These are phyloP conservation scores for Tillandsia fasciculata DNA, from an alignment of 176 grass and related monocot genomes.

Conservation along the genomic window DNA sequence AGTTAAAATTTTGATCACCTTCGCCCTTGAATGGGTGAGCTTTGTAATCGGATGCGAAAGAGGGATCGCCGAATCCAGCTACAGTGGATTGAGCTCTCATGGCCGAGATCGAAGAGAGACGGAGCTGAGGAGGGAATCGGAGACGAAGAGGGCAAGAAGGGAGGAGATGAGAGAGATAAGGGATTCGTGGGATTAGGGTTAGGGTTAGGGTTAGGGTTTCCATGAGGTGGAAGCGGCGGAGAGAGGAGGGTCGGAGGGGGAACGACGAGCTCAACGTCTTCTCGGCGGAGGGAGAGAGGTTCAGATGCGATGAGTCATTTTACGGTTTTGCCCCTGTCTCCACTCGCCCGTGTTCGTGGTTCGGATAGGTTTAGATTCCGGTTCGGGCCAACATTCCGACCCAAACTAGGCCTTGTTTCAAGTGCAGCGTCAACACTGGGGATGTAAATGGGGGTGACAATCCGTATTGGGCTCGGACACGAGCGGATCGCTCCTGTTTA, in stretches of 20 bases:
- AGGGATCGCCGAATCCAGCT: not conserved
- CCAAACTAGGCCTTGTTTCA: too few species aligned
- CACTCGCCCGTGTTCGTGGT: too few species aligned
- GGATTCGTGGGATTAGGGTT: conserved; percentile 11
- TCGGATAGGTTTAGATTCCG: too few species aligned
- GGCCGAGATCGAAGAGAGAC: not conserved
- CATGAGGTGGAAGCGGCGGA: not conserved
- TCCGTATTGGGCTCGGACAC: too few species aligned
- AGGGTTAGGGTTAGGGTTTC: conserved; percentile 31
- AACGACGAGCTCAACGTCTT: not conserved
- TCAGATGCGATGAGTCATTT: not conserved
- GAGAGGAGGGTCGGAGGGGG: not conserved
- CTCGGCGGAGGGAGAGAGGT: not conserved
- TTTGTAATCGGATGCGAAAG: conserved; percentile 6
- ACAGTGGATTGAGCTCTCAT: not conserved
- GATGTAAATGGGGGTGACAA: too few species aligned
- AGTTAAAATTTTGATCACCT: not conserved
- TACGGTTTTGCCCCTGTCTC: too few species aligned
- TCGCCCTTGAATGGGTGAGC: not conserved
- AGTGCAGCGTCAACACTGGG: too few species aligned
- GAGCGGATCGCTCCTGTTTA: too few species aligned
- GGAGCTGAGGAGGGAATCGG: not conserved
- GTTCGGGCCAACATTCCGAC: too few species aligned
- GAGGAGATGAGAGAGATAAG: conserved; percentile 8
- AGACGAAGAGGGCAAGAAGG: not conserved